Conservation (phyloP, 441 rosid genomes). For the Capsella rubella region DNA sequence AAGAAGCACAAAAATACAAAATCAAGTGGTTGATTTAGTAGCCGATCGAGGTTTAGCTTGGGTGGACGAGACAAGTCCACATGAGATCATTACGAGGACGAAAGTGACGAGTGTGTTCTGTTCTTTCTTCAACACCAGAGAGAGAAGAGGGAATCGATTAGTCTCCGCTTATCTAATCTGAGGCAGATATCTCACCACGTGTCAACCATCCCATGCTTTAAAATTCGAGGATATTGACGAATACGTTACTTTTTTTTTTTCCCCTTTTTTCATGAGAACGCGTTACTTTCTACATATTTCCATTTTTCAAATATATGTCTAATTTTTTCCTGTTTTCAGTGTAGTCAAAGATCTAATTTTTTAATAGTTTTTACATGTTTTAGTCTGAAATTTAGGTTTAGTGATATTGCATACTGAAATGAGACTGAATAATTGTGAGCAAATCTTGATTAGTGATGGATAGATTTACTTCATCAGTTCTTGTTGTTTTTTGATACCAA, state of each 20-base stretch:
- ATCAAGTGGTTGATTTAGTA: conserved; percentile 8
- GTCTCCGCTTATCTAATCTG: conserved; percentile 12
- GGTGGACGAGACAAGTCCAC: conserved; percentile 12
- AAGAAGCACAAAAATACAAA: not conserved
- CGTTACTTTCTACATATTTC: conserved; percentile 13
- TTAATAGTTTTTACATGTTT: not conserved
- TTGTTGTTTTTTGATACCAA: not conserved
- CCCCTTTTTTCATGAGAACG: not conserved
- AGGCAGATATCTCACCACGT: conserved; percentile 12
- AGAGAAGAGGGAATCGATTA: conserved; percentile 11
- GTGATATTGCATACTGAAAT: not conserved
- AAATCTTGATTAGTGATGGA: not conserved
- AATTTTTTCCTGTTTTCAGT: not conserved
- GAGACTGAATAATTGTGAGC: not conserved
- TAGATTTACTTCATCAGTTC: not conserved
- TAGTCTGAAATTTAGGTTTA: not conserved
- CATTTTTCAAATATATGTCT: not conserved
- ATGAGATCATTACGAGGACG: not conserved
- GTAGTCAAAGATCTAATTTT: not conserved
- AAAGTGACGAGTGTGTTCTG: not conserved
- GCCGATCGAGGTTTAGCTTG: not conserved
- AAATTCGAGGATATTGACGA: not conserved
- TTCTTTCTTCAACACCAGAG: not conserved
- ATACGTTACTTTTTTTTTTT: not conserved
- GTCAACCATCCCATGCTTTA: not conserved